Percentiles rank a stretch among this genome's conserved stretches.
Conservation (phyloP, 768 basidiomycete species). For the Pulveroboletus frians region DNA sequence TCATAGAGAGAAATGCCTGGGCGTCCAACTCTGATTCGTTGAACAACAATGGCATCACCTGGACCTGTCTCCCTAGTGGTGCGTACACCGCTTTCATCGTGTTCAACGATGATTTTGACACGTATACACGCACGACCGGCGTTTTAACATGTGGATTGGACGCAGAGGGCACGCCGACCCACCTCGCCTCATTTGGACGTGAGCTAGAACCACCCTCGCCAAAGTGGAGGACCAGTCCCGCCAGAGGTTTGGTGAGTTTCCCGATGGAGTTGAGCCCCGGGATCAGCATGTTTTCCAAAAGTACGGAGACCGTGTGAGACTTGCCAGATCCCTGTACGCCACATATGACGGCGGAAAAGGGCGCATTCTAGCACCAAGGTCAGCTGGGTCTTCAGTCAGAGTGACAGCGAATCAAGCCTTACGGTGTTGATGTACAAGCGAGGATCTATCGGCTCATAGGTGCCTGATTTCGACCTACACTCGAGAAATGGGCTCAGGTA, state of each 20-base stretch:
- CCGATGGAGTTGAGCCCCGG: constrained; percentile 45
- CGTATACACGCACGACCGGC: constrained; percentile 41
- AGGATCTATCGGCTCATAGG: constrained; percentile 36
- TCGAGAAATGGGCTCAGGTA: not conserved
- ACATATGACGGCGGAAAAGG: constrained; percentile 64
- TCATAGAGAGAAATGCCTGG: constrained; percentile 61
- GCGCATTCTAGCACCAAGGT: constrained; percentile 46
- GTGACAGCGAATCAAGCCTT: constrained; percentile 6
- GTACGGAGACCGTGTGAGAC: constrained; percentile 60
- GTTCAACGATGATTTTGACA: constrained; percentile 51
- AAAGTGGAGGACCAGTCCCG: constrained; percentile 59
- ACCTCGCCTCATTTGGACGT: constrained; percentile 60
- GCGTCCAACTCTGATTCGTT: constrained; percentile 57
- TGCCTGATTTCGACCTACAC: constrained; percentile 27
- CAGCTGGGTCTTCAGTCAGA: not conserved
- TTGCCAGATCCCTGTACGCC: constrained; percentile 73
- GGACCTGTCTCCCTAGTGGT: constrained; percentile 41
- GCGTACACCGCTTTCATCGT: constrained; percentile 51
- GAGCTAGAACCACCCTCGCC: constrained; percentile 54
- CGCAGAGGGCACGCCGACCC: constrained; percentile 35
- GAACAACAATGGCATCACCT: constrained; percentile 49
- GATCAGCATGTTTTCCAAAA: constrained; percentile 64
- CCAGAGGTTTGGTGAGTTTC: constrained; percentile 43
- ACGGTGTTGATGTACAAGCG: constrained; percentile 64
- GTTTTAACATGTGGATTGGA: constrained; percentile 27